Base-by-base conservation (phyloP, 345 rosid genomes). In the Brassica juncea region DNA sequence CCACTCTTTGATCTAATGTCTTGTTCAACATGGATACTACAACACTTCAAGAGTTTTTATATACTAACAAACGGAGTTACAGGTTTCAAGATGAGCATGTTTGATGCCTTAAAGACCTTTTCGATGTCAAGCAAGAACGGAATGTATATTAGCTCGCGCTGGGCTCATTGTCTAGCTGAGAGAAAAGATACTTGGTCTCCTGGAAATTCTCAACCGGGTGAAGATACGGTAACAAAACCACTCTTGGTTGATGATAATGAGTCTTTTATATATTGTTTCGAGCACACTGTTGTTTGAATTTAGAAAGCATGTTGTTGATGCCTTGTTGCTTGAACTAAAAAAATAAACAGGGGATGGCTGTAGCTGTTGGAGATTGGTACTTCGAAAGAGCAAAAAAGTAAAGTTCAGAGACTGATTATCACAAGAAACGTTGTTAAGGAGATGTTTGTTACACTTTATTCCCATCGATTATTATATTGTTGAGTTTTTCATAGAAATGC, bases 361-460 rank as follows among this genome's bases (percentile, higher is more conserved):
- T 87, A 61, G 91, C 94, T 7, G 97, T 92, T 57, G 99, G 97
- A 81, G 91, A 92, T 68, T 94, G 98, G 98, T 94, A 86, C 68
- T 94, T 92, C 47, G 90, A 61, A 7, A 87, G 95, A 14, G 67
- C 57, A 28, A 89, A 11, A 49, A 59, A 0, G 82, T 81, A 4
- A 88, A 86, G 87, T 71, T 81, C 67, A 81, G 88, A n/a, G 91
- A 88, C 35, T 89, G 84, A 97, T 0, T 28, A 23, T 23, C 30
- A 23, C 61, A 59, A 60, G 30, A 49, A 62, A 5, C 14, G 11
- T 9, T 61, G 54, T 6, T 52, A 61, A 47, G 4, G 64, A 77
- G 34, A 69, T 25, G 65, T 63, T 62, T 70, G 16, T 47, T 69
- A 8, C 31, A 44, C 47, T 7, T 42, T 11, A 55, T 66, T 57